Evolutionary conservation across 345 rosid genomes (phyloP).

Genomic region (Orychophragmus violaceus): DNA sequence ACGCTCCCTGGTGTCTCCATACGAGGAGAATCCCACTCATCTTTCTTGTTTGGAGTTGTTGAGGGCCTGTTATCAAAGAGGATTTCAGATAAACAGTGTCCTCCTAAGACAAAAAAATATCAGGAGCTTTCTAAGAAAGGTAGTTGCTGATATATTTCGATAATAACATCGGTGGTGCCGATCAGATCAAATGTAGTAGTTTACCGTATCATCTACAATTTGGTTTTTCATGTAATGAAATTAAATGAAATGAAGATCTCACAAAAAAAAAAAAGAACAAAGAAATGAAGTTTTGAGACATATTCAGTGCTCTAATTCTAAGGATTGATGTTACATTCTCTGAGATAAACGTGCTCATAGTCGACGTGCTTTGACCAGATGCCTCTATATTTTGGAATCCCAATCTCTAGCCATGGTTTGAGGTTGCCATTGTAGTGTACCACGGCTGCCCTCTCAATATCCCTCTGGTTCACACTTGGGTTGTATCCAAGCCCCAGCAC

Average conservation of each 20-base stretch:
- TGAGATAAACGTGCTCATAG: conserved; percentile 48
- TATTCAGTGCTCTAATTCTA: conserved; percentile 22
- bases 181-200: background rate
- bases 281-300: background rate
- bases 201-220: conserved; percentile 22
- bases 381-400: conserved; percentile 49
- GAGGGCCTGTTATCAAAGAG: no score
- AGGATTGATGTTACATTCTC: conserved; percentile 76
- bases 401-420: conserved; percentile 87
- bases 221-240: background rate
- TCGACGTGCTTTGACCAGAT: conserved; percentile 58
- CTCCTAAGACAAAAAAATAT: background rate
- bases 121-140: background rate
- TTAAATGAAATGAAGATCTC: no score
- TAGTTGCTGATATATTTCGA: background rate
- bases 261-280: background rate
- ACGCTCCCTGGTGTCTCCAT: no score
- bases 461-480: conserved; percentile 46
- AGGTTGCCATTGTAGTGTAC: conserved; percentile 78
- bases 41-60: no score
- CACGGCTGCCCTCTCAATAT: conserved; percentile 65
- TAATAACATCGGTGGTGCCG: background rate
- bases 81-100: background rate
- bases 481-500: background rate
- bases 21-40: no score